Conservation (phyloP, 2,329 filamentous ascomycete genomes). For the Penicillium sp. region DNA sequence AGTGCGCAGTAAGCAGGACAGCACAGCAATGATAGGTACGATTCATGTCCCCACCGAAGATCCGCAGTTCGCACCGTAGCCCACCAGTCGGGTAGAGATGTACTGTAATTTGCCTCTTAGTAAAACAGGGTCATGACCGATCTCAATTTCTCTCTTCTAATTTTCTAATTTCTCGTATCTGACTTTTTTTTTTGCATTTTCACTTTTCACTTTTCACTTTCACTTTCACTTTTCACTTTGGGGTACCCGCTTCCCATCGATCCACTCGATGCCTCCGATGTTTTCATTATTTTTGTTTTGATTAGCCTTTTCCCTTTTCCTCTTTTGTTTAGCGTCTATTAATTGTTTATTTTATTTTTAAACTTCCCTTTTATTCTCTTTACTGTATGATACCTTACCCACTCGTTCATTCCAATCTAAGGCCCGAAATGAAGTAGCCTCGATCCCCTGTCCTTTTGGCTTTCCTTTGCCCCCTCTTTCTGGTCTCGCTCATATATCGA, state of each 20-base stretch:
- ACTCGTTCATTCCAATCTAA: constrained; percentile 21
- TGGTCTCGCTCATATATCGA: constrained; percentile 15
- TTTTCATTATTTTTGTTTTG: constrained; percentile 1
- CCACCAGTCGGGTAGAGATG: not conserved
- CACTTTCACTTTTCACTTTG: not conserved
- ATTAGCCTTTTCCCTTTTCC: not conserved
- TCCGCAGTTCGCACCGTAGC: constrained; percentile 18
- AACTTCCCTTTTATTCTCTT: constrained; percentile 12
- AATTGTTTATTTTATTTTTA: constrained; percentile 2
- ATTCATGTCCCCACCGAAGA: constrained; percentile 13
- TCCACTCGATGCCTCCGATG: constrained; percentile 19
- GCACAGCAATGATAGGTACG: constrained; percentile 14
- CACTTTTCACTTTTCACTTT: not conserved
- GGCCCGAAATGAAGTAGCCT: constrained; percentile 22
- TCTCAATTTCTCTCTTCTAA: constrained; percentile 2
- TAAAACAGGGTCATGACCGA: constrained; percentile 18
- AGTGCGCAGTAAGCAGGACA: too few species aligned
- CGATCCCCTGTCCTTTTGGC: constrained; percentile 16
- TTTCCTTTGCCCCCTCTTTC: constrained; percentile 9
- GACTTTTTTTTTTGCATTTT: constrained; percentile 3
- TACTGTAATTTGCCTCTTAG: constrained; percentile 20
- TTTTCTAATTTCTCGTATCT: not conserved
- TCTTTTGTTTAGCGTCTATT: not conserved
- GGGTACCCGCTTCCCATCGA: not conserved
- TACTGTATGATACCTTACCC: constrained; percentile 6